Percentiles rank a stretch among this genome's conserved stretches.
These are phyloP conservation scores for Tulasnella sp. DNA, from an alignment of 768 basidiomycete genomes.

Conservation along the genomic window DNA sequence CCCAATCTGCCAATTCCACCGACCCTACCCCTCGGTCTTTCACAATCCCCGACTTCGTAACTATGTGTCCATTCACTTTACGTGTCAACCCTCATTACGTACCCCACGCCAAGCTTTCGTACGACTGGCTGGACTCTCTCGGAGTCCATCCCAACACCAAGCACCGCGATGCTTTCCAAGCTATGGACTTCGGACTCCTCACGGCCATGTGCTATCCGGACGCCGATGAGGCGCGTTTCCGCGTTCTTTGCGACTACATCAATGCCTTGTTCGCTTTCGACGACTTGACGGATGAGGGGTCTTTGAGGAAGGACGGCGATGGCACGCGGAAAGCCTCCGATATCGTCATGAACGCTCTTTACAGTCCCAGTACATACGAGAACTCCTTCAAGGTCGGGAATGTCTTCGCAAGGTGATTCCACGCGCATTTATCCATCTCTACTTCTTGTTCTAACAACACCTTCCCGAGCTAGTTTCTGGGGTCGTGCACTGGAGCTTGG, in stretches of 20 bases:
- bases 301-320: constrained; percentile 32
- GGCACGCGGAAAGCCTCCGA: constrained; percentile 25
- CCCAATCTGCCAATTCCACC: not conserved
- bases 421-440: not conserved
- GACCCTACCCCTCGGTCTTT: not conserved
- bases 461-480: constrained; percentile 33
- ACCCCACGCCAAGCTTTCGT: constrained; percentile 2
- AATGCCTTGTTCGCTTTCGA: constrained; percentile 35
- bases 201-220: constrained; percentile 35
- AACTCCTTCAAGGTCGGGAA: constrained; percentile 31
- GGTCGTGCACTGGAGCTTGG: constrained; percentile 20
- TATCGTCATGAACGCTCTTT: constrained; percentile 27
- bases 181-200: constrained; percentile 30
- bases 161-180: constrained; percentile 22
- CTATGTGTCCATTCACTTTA: constrained; percentile 23
- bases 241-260: constrained; percentile 34
- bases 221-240: constrained; percentile 32
- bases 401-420: constrained; percentile 19
- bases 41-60: constrained; percentile 32
- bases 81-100: constrained; percentile 25
- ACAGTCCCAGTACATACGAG: not conserved
- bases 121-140: constrained; percentile 29
- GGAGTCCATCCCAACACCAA: constrained; percentile 20
- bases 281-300: constrained; percentile 35
- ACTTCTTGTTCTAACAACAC: not conserved